Evolutionary conservation across 2,329 filamentous ascomycete genomes (phyloP).

Genomic region (Graphilbum fragrans): DNA sequence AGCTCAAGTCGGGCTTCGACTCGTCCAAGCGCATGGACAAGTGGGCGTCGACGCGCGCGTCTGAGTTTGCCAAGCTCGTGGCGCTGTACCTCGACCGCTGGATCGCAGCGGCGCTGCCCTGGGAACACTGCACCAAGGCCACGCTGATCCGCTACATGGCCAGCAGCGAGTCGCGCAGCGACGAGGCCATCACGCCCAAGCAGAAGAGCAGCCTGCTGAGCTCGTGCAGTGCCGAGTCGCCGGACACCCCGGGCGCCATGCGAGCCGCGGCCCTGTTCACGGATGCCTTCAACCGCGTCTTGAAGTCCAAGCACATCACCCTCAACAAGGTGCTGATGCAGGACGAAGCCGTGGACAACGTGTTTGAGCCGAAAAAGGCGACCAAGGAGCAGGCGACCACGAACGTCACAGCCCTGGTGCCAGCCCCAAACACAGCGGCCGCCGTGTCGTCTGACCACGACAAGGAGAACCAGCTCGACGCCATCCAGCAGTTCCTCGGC

Average conservation of each 20-base stretch:
- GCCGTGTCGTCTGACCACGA: conserved; percentile 17
- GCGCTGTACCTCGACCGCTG: conserved; percentile 42
- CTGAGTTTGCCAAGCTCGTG: conserved; percentile 38
- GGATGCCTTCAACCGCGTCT: conserved; percentile 44
- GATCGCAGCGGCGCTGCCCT: conserved; percentile 32
- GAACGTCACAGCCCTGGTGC: background rate
- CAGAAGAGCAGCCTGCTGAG: conserved; percentile 40
- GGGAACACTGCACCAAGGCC: conserved; percentile 39
- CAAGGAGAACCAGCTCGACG: conserved; percentile 22
- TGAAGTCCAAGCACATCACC: conserved; percentile 32
- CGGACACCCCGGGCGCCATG: conserved; percentile 25
- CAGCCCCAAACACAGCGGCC: background rate
- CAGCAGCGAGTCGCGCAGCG: conserved; percentile 28
- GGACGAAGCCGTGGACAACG: conserved; percentile 40
- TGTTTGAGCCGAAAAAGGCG: conserved; percentile 40
- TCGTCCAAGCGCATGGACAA: conserved; percentile 40
- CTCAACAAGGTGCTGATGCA: conserved; percentile 40
- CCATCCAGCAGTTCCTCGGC: conserved; percentile 34
- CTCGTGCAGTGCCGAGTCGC: conserved; percentile 28
- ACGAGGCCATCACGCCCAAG: conserved; percentile 37
- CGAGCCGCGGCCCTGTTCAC: conserved; percentile 37
- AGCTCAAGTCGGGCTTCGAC: conserved; percentile 44
- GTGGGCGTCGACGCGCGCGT: conserved; percentile 31
- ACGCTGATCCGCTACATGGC: conserved; percentile 42
- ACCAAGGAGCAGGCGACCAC: conserved; percentile 28